Percentiles rank a stretch among this genome's conserved stretches.
These are phyloP conservation scores for Beauveria medogensis DNA, from an alignment of 2,329 filamentous ascomycete genomes.

Conservation along the genomic window DNA sequence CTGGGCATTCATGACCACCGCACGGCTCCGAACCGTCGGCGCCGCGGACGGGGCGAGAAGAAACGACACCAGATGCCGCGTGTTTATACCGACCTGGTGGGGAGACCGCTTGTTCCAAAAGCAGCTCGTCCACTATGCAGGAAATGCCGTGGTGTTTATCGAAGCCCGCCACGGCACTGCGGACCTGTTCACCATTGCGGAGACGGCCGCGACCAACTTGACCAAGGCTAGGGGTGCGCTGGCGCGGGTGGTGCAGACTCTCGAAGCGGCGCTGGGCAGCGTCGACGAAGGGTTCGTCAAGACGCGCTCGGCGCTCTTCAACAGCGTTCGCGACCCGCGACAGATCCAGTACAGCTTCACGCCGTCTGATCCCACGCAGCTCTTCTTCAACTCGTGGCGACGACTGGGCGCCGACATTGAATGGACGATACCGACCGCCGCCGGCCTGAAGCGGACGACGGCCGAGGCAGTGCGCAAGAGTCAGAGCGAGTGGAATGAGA, in stretches of 20 bases:
- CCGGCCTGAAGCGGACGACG: neutral
- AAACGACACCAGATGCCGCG: slow-evolving; percentile 14
- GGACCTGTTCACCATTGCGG: slow-evolving; percentile 15
- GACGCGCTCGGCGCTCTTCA: slow-evolving; percentile 29
- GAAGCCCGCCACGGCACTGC: slow-evolving; percentile 21
- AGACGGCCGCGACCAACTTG: slow-evolving; percentile 14
- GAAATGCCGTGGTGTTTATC: slow-evolving; percentile 35
- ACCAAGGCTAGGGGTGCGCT: slow-evolving; percentile 17
- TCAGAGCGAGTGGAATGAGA: slow-evolving; percentile 22
- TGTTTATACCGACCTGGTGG: slow-evolving; percentile 37
- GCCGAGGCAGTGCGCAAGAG: slow-evolving; percentile 25
- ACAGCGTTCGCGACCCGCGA: slow-evolving; percentile 29
- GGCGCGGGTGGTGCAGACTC: slow-evolving; percentile 20
- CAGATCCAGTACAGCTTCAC: slow-evolving; percentile 32
- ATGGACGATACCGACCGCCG: slow-evolving; percentile 25
- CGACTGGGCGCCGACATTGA: slow-evolving; percentile 33
- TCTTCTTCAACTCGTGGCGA: slow-evolving; percentile 39
- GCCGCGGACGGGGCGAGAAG: neutral
- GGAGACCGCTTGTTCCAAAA: slow-evolving; percentile 25
- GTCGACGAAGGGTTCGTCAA: slow-evolving; percentile 35
- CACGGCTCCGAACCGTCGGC: slow-evolving; percentile 18
- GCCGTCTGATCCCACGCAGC: slow-evolving; percentile 29
- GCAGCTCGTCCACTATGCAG: slow-evolving; percentile 27
- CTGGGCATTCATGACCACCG: slow-evolving; percentile 31
- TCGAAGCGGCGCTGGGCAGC: slow-evolving; percentile 19